Conservation (phyloP, 495 filamentous ascomycete species). For the Lasiosphaeria ovina region DNA sequence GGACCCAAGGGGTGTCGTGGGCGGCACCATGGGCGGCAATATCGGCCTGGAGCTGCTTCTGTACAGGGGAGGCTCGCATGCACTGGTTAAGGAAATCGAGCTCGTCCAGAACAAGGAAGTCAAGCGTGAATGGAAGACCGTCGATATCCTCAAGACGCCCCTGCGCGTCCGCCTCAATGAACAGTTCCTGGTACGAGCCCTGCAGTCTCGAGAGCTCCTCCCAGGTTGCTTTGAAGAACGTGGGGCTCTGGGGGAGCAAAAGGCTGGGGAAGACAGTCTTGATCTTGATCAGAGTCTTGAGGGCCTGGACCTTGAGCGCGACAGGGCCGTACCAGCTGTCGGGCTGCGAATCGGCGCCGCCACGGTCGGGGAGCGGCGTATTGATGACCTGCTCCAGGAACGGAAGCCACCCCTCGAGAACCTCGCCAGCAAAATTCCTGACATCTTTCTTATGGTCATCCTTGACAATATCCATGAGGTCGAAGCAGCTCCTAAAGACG, state of each 20-base stretch:
- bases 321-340: constrained; percentile 72
- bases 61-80: constrained; percentile 77
- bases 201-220: constrained; percentile 73
- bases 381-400: constrained; percentile 77
- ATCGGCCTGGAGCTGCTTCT: constrained; percentile 76
- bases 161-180: constrained; percentile 80
- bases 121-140: constrained; percentile 89
- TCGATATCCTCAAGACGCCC: constrained; percentile 87
- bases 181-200: constrained; percentile 70
- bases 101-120: constrained; percentile 89
- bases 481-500: constrained; percentile 86
- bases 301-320: constrained; percentile 81
- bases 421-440: constrained; percentile 82
- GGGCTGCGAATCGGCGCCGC: constrained; percentile 37
- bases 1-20: constrained; percentile 66
- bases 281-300: constrained; percentile 91
- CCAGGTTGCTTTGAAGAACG: constrained; percentile 84
- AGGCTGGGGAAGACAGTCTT: constrained; percentile 76
- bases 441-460: constrained; percentile 84
- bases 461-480: constrained; percentile 92
- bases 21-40: constrained; percentile 56
- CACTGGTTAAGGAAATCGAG: constrained; percentile 89
- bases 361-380: constrained; percentile 59
- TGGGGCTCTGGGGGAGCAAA: constrained; percentile 73
- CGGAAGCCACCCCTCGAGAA: constrained; percentile 77